These are phyloP conservation scores for Penicillium silybi DNA, from an alignment of 495 filamentous ascomycete genomes.

Conservation along the genomic window DNA sequence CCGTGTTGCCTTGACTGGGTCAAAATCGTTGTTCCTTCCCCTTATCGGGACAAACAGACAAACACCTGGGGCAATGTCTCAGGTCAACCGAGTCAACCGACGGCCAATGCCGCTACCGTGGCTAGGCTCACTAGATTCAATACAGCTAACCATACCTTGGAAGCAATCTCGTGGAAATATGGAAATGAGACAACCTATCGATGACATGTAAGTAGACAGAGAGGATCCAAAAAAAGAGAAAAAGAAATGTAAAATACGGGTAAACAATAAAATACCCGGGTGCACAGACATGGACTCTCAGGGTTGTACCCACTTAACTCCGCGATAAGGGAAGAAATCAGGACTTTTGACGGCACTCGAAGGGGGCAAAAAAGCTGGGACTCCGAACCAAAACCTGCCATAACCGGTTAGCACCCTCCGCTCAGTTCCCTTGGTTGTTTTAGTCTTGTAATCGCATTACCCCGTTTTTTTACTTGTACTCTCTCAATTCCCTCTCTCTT, in stretches of 20 bases:
- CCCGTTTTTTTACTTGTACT: background rate
- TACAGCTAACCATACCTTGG: background rate
- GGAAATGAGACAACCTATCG: too few species aligned
- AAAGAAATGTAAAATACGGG: background rate
- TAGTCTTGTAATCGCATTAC: conserved; percentile 6
- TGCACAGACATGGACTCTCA: background rate
- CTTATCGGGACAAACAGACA: background rate
- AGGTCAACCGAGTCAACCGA: background rate
- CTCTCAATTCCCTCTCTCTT: background rate
- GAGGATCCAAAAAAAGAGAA: background rate
- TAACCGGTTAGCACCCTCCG: background rate
- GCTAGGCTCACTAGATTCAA: background rate
- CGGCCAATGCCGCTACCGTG: background rate
- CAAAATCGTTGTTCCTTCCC: background rate
- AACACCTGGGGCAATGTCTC: background rate
- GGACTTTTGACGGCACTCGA: background rate
- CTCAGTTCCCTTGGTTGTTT: conserved; percentile 2
- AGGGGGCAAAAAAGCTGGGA: background rate
- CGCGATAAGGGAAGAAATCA: background rate
- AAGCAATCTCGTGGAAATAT: background rate
- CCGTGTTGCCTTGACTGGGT: too few species aligned
- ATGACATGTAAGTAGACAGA: too few species aligned
- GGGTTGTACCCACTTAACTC: background rate
- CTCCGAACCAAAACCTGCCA: background rate
- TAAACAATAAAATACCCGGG: background rate